Base-by-base conservation (phyloP, 2,329 filamentous ascomycete genomes). In the Aspergillus nomiae region DNA sequence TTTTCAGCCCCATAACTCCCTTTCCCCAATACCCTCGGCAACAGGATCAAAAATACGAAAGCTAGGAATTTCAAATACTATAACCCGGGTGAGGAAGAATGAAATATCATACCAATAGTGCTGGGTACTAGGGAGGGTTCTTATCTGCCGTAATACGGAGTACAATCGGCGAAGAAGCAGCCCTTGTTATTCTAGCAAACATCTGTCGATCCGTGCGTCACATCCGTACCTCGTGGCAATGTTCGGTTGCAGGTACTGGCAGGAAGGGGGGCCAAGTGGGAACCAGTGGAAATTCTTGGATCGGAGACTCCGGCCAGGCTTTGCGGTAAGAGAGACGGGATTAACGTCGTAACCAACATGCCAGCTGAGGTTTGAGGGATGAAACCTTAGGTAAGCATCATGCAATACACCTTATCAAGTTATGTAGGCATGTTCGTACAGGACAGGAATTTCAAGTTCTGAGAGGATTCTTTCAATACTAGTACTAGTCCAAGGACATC, bases 201-300 rank as follows among this genome's bases (percentile, higher is more conserved):
- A 61, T 36, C 43, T 53, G 67, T 64, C 64, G 67, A 69, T 68
- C 67, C 56, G 63, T 61, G 59, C 64, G 57, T 58, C 64, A 51
- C 54, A 64, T 45, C 46, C 62, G 58, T 60, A 51, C 65, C 64
- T 67, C 65, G 67, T 69, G 67, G 67, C 63, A 53, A 64, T 36
- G 62, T 61, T 59, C 59, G 56, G 50, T 65, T 63, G 60, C 58
- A 58, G 59, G 54, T 59, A 21, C 45, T 55, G 63, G 46, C 59
- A 64, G 55, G 58, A 59, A 58, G 58, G 38, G 48, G 50, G 28
- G 38, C 0, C 7, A 24, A 26, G 62, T 62, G 62, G 60, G 54
- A 60, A 60, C 60, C 41, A 45, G 57, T 55, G 51, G 51, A 55
- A 63, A 41, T 50, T 51, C 2, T 45, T 51, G 43, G 36, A 43